Evolutionary conservation across 805 yeast genomes (phyloP).

Genomic region (Tetrapisispora namnaoensis): DNA sequence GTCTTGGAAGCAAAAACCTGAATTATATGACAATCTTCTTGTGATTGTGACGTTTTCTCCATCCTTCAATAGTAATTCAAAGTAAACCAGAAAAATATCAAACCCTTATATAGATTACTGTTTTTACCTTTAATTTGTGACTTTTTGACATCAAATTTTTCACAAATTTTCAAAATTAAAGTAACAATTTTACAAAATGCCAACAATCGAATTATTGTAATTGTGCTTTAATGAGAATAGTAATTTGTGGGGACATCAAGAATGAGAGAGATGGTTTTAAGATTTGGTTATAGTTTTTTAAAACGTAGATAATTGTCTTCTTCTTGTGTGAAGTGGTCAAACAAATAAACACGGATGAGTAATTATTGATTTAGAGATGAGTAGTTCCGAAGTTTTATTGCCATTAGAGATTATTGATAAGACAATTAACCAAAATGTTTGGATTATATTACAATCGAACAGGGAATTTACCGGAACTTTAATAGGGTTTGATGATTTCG

Average conservation of each 20-base stretch:
- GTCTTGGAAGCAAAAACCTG: no score
- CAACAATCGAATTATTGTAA: no score
- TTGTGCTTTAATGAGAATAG: no score
- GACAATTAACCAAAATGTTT: conserved; percentile 69
- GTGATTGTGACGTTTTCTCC: no score
- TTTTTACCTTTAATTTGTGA: background rate
- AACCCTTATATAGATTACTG: background rate
- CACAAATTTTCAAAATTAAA: background rate
- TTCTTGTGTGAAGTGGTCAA: background rate
- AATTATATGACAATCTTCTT: no score
- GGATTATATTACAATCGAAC: conserved; percentile 46
- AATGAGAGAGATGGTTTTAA: no score
- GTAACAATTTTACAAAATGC: no score
- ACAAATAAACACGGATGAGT: background rate
- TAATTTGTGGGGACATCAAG: no score
- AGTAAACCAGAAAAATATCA: no score
- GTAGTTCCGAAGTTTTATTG: conserved; percentile 26
- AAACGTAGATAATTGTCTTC: no score
- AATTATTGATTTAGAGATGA: conserved; percentile 4
- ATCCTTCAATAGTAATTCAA: no score
- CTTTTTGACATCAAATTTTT: background rate
- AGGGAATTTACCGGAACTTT: conserved; percentile 84
- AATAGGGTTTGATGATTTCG: conserved; percentile 91
- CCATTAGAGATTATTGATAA: conserved; percentile 86
- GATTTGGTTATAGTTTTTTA: no score